A percentile compares a stretch with the other conserved stretches of the same genome.
Evolutionary conservation across 495 filamentous ascomycete genomes (phyloP).

Genomic region (Aspergillus saccharolyticus): DNA sequence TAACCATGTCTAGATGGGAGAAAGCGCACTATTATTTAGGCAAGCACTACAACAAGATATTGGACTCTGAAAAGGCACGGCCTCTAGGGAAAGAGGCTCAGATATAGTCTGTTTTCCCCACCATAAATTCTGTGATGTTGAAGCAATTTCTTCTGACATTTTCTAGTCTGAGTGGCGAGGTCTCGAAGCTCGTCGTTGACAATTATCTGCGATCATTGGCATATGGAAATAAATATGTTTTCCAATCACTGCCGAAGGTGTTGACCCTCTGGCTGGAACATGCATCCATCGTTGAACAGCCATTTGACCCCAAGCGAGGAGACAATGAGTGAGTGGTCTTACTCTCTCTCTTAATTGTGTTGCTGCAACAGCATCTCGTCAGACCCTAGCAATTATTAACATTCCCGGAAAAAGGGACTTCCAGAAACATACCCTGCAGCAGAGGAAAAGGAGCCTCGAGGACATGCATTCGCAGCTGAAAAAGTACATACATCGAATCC

Average conservation of each 20-base stretch:
- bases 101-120: constrained; percentile 37
- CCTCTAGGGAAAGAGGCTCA: constrained; percentile 58
- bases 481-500: constrained; percentile 69
- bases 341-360: neutral
- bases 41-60: constrained; percentile 93
- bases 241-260: constrained; percentile 84
- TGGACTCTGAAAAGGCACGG: constrained; percentile 80
- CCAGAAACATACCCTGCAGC: constrained; percentile 45
- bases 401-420: constrained; percentile 43
- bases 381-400: neutral
- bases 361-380: neutral
- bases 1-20: constrained; percentile 62
- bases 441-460: constrained; percentile 62
- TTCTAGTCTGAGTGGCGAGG: constrained; percentile 62
- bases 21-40: constrained; percentile 96
- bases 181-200: constrained; percentile 82
- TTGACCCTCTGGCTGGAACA: constrained; percentile 93
- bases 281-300: constrained; percentile 64
- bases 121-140: neutral
- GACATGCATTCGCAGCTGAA: constrained; percentile 64
- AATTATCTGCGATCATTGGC: constrained; percentile 84
- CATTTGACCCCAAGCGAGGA: constrained; percentile 62
- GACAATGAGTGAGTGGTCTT: constrained; percentile 43
- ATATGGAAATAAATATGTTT: constrained; percentile 90
- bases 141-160: constrained; percentile 4